phyloP scores from a whole-genome alignment of 2,329 filamentous ascomycete genomes.

The Aspergillus fischeri region DNA sequence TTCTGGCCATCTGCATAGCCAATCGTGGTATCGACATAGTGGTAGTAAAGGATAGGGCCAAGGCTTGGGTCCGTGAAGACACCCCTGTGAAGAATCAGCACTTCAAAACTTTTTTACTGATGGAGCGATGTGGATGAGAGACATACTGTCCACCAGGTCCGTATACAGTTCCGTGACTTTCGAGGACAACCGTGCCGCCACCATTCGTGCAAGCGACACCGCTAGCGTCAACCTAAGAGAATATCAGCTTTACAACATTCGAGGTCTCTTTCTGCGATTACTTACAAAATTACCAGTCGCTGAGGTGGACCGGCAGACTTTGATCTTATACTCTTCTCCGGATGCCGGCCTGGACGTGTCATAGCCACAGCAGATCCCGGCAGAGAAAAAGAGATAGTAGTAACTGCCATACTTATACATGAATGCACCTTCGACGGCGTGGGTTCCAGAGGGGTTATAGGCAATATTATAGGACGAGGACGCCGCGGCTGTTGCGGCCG shows the following conservation, averaged over 20 bases:
- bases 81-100: constrained; percentile 18
- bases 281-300: constrained; percentile 52
- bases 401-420: constrained; percentile 54
- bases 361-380: constrained; percentile 59
- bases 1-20: constrained; percentile 46
- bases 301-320: constrained; percentile 56
- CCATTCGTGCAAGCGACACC: constrained; percentile 52
- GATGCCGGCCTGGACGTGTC: constrained; percentile 48
- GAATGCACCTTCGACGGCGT: constrained; percentile 55
- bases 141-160: constrained; percentile 63
- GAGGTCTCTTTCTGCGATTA: neutral
- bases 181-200: constrained; percentile 60
- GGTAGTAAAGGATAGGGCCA: constrained; percentile 57
- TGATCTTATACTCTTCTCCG: constrained; percentile 63
- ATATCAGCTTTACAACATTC: neutral
- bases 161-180: constrained; percentile 58
- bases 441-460: constrained; percentile 49
- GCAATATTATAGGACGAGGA: constrained; percentile 47
- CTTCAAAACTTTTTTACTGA: neutral
- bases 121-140: neutral
- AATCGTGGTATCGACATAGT: constrained; percentile 53
- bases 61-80: constrained; percentile 19
- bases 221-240: constrained; percentile 44
- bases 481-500: constrained; percentile 26
- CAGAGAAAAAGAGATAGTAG: constrained; percentile 63